Percentiles rank a stretch among this genome's conserved stretches.
These are phyloP conservation scores for Serendipita sp. DNA, from an alignment of 768 basidiomycete genomes.

Conservation along the genomic window DNA sequence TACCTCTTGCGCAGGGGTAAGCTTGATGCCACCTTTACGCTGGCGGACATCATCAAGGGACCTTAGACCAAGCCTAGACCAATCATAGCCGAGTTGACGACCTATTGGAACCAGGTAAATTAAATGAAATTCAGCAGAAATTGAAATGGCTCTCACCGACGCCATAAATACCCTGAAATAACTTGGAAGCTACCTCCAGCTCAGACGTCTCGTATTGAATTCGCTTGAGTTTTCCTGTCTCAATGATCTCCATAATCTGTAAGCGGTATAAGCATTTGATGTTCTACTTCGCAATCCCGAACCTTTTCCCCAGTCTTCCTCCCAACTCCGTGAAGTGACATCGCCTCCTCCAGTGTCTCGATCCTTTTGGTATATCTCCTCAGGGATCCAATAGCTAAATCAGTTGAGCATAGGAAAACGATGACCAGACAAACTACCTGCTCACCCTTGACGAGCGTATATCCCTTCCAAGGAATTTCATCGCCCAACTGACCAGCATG, in stretches of 20 bases:
- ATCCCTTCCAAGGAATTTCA: slow-evolving; percentile 53
- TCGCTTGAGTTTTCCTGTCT: slow-evolving; percentile 54
- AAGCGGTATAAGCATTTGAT: not conserved
- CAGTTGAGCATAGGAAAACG: no score
- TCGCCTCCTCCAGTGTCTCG: slow-evolving; percentile 40
- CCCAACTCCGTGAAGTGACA: slow-evolving; percentile 43
- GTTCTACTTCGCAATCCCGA: slow-evolving; percentile 8
- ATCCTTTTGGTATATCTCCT: slow-evolving; percentile 42
- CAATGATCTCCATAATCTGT: slow-evolving; percentile 67
- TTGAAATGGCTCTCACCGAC: slow-evolving; percentile 38
- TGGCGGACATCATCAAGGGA: slow-evolving; percentile 56
- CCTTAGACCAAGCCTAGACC: slow-evolving; percentile 63
- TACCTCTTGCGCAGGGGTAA: slow-evolving; percentile 38
- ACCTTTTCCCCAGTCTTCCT: slow-evolving; percentile 65
- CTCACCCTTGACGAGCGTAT: slow-evolving; percentile 50
- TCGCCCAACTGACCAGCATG: slow-evolving; percentile 43
- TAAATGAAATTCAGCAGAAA: no score
- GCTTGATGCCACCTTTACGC: slow-evolving; percentile 42
- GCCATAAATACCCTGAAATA: slow-evolving; percentile 74
- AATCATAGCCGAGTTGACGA: slow-evolving; percentile 44
- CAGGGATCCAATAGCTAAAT: slow-evolving; percentile 42
- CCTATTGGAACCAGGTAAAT: slow-evolving; percentile 25
- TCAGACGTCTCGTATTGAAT: slow-evolving; percentile 51
- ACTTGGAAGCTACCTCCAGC: slow-evolving; percentile 35
- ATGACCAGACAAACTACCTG: not conserved